Evolutionary conservation across 805 yeast species (phyloP).

Genomic region (Metschnikowia gruessii): DNA sequence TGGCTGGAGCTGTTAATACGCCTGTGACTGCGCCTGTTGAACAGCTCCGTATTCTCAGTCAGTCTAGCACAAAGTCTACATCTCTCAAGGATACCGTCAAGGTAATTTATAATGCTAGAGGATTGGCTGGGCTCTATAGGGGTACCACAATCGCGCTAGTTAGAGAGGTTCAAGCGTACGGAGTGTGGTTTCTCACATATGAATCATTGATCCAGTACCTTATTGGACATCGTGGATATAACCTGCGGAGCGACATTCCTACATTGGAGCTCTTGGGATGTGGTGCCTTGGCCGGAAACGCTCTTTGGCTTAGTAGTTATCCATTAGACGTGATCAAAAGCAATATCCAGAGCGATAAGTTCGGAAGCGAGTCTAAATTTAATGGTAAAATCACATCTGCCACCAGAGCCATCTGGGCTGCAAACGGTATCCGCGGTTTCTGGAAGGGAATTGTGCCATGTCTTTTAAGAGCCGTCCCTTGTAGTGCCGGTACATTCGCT

Average conservation of each 20-base stretch:
- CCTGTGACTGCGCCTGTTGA: conserved; percentile 65
- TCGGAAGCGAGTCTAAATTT: conserved; percentile 44
- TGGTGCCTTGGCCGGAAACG: conserved; percentile 70
- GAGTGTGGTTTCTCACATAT: conserved; percentile 69
- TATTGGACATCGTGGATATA: conserved; percentile 30
- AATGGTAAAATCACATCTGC: conserved; percentile 38
- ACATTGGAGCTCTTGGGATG: conserved; percentile 53
- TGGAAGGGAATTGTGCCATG: conserved; percentile 65
- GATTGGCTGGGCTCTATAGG: conserved; percentile 52
- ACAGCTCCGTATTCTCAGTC: conserved; percentile 61
- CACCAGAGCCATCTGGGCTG: conserved; percentile 36
- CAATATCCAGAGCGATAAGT: conserved; percentile 51
- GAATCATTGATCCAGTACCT: conserved; percentile 50
- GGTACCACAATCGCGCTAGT: conserved; percentile 53
- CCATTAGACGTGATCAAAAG: conserved; percentile 53
- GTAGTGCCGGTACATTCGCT: conserved; percentile 75
- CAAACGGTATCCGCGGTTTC: conserved; percentile 50
- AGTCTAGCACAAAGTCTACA: conserved; percentile 39
- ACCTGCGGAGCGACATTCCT: conserved; percentile 46
- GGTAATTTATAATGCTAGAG: conserved; percentile 41
- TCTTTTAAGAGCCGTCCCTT: conserved; percentile 57
- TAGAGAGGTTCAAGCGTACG: conserved; percentile 70
- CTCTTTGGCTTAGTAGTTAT: conserved; percentile 57
- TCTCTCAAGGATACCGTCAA: conserved; percentile 36
- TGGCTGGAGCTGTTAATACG: conserved; percentile 64